A percentile compares a stretch with the other conserved stretches of the same genome.
These are phyloP conservation scores for Linderniella brevidens DNA, from an alignment of 257 asterid species.

Conservation along the genomic window DNA sequence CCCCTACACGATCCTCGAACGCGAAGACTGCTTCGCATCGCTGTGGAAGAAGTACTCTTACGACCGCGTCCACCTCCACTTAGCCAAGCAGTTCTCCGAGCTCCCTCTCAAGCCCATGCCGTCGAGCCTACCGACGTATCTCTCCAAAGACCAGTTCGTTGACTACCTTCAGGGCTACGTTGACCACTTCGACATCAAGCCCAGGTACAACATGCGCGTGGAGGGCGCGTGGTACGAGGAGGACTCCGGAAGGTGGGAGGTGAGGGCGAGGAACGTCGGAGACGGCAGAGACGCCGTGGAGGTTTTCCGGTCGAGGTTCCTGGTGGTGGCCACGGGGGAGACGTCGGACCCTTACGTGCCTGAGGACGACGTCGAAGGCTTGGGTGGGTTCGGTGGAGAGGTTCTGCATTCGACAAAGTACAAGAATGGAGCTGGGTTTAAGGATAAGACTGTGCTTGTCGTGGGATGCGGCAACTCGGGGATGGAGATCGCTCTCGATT, in stretches of 20 bases:
- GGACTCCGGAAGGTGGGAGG: constrained; percentile 33
- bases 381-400: constrained; percentile 28
- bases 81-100: constrained; percentile 73
- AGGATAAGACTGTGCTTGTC: constrained; percentile 48
- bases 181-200: constrained; percentile 33
- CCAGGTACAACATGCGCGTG: constrained; percentile 35
- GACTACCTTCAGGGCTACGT: constrained; percentile 47
- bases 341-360: constrained; percentile 75
- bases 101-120: constrained; percentile 71
- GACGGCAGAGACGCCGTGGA: constrained; percentile 11
- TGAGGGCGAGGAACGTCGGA: constrained; percentile 12
- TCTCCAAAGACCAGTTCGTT: constrained; percentile 52
- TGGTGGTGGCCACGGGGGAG: constrained; percentile 79
- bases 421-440: constrained; percentile 34
- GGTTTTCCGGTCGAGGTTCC: constrained; percentile 44
- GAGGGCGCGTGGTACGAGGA: constrained; percentile 37
- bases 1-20: constrained; percentile 44
- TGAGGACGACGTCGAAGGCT: constrained; percentile 24
- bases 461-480: constrained; percentile 93
- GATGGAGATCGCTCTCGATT: constrained; percentile 81
- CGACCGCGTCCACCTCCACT: constrained; percentile 63
- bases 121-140: constrained; percentile 48
- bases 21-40: constrained; percentile 69
- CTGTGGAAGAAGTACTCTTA: constrained; percentile 75
- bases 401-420: constrained; percentile 54